Percentiles rank a stretch among this genome's conserved stretches.
phyloP scores from a whole-genome alignment of 2,329 filamentous ascomycete genomes.

The Fusarium stilboides region DNA sequence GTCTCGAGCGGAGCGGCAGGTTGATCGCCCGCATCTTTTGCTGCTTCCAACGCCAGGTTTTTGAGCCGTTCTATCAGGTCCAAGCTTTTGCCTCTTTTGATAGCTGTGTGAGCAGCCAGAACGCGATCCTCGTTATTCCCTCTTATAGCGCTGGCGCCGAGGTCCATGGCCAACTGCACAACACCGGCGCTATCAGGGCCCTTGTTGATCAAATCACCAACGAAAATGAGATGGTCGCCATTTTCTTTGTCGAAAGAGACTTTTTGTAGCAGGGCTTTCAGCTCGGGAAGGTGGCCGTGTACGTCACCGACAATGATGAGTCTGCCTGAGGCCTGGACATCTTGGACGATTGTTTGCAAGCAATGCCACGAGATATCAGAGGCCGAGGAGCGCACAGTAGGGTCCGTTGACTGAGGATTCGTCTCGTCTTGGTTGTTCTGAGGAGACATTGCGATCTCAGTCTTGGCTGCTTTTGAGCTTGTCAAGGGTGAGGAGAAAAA shows the following conservation, averaged over 20 bases:
- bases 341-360: slow-evolving; percentile 4
- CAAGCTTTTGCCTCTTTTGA: slow-evolving; percentile 6
- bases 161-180: slow-evolving; percentile 77
- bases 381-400: not conserved
- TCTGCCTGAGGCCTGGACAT: slow-evolving; percentile 14
- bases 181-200: slow-evolving; percentile 86
- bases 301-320: slow-evolving; percentile 87
- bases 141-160: slow-evolving; percentile 82
- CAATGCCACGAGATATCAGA: not conserved
- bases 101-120: slow-evolving; percentile 63
- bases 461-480: not conserved
- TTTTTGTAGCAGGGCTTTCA: slow-evolving; percentile 75
- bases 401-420: not conserved
- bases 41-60: not conserved
- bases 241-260: slow-evolving; percentile 68
- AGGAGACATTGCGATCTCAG: not conserved
- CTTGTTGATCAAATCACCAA: slow-evolving; percentile 85
- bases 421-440: not conserved
- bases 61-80: not conserved
- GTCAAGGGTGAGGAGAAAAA: not conserved
- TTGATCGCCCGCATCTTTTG: not conserved
- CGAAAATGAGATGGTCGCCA: slow-evolving; percentile 78
- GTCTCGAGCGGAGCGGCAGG: not conserved
- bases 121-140: slow-evolving; percentile 92
- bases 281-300: slow-evolving; percentile 82